These are phyloP conservation scores for Penicillium sp. DNA, from an alignment of 2,329 filamentous ascomycete species.

Conservation along the genomic window DNA sequence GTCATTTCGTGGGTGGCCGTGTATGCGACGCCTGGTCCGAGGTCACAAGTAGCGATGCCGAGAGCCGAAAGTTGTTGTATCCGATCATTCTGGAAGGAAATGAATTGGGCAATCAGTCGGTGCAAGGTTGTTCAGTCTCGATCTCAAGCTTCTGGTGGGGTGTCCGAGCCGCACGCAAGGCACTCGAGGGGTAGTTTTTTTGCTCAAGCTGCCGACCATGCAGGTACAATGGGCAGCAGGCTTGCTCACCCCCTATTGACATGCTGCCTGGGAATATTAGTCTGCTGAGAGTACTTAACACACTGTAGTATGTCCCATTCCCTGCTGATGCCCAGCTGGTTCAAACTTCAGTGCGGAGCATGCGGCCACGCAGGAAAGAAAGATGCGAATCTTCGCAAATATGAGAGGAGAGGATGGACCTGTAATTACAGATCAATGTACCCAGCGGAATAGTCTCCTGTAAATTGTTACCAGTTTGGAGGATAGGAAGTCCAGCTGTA, in stretches of 20 bases:
- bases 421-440: neutral
- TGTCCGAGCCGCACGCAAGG: constrained; percentile 3
- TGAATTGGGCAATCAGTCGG: neutral
- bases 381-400: neutral
- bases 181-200: neutral
- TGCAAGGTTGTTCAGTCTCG: neutral
- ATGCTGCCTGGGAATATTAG: neutral
- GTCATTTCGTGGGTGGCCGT: neutral
- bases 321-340: neutral
- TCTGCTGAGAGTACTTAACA: neutral
- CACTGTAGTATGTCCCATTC: neutral
- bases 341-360: neutral
- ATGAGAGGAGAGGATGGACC: neutral
- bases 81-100: neutral
- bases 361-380: neutral
- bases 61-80: neutral
- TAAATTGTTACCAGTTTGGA: neutral
- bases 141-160: constrained; percentile 3
- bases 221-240: constrained; percentile 9
- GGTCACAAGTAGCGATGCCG: neutral
- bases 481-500: neutral
- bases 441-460: neutral
- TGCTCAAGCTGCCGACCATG: constrained; percentile 4
- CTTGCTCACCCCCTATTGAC: neutral
- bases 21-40: neutral